phyloP scores from a whole-genome alignment of 2,329 filamentous ascomycete species.

The Penicillium sp. region DNA sequence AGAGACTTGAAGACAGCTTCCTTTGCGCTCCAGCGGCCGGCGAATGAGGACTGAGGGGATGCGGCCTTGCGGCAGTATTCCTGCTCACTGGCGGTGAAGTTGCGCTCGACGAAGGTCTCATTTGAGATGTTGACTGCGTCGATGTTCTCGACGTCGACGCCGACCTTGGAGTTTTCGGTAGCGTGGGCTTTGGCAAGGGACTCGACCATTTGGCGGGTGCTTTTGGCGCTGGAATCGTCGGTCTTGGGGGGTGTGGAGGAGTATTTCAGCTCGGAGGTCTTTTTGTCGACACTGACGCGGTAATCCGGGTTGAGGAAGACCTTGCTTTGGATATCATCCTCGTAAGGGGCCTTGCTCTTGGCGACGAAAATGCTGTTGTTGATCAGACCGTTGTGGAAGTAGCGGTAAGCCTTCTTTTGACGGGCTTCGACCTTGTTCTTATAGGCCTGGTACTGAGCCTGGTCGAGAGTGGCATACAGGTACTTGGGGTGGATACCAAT shows the following conservation, averaged over 20 bases:
- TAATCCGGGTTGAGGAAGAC: constrained; percentile 94
- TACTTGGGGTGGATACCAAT: constrained; percentile 98
- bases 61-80: constrained; percentile 82
- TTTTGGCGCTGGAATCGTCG: constrained; percentile 60
- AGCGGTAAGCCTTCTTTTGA: constrained; percentile 98
- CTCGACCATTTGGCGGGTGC: constrained; percentile 76
- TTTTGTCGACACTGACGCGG: constrained; percentile 83
- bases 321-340: constrained; percentile 79
- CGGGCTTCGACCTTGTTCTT: constrained; percentile 85
- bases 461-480: constrained; percentile 90
- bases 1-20: constrained; percentile 98
- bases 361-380: constrained; percentile 98
- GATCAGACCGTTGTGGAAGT: constrained; percentile 97
- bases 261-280: constrained; percentile 78
- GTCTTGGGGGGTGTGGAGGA: constrained; percentile 70
- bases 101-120: constrained; percentile 90
- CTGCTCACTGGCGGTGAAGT: constrained; percentile 86
- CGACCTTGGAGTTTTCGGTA: constrained; percentile 73
- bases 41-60: constrained; percentile 85
- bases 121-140: constrained; percentile 88
- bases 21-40: constrained; percentile 95
- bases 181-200: constrained; percentile 70
- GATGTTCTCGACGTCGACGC: constrained; percentile 92
- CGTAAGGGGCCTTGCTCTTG: constrained; percentile 89
- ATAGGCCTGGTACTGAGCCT: constrained; percentile 80